These are phyloP conservation scores for Nothopassalora personata DNA, from an alignment of 2,329 filamentous ascomycete genomes.

Conservation along the genomic window DNA sequence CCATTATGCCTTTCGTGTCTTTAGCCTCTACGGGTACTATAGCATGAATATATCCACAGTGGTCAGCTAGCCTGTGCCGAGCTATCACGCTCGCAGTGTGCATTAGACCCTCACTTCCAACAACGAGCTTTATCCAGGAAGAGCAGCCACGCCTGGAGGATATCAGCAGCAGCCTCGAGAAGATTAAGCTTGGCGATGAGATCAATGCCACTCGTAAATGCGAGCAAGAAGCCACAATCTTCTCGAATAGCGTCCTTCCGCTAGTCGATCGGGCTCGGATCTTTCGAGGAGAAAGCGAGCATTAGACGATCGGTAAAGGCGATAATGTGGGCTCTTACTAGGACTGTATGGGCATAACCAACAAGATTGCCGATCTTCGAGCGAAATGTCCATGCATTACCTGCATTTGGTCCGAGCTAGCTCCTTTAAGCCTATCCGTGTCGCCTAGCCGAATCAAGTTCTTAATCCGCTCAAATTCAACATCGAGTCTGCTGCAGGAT, in stretches of 20 bases:
- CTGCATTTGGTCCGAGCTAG: constrained; percentile 44
- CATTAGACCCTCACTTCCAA: constrained; percentile 37
- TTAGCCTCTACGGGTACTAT: constrained; percentile 34
- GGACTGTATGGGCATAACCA: constrained; percentile 39
- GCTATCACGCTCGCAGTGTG: constrained; percentile 32
- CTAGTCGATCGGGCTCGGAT: constrained; percentile 38
- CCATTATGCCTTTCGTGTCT: constrained; percentile 32
- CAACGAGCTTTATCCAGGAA: constrained; percentile 38
- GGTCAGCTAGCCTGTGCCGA: constrained; percentile 23
- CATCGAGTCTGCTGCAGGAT: constrained; percentile 41
- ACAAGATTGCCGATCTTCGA: constrained; percentile 38
- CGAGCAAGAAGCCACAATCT: constrained; percentile 18
- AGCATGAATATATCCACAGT: constrained; percentile 19
- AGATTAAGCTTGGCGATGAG: constrained; percentile 20
- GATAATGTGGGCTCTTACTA: constrained; percentile 39
- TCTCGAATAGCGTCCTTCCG: constrained; percentile 34
- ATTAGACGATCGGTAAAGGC: no score
- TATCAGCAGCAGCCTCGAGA: constrained; percentile 30
- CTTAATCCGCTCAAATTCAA: constrained; percentile 44
- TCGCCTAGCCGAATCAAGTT: constrained; percentile 39
- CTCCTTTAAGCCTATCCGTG: constrained; percentile 47
- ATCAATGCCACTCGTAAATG: constrained; percentile 11
- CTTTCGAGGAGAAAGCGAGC: constrained; percentile 32
- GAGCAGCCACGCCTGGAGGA: constrained; percentile 17
- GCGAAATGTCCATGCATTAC: constrained; percentile 23